Evolutionary conservation across 805 yeast species (phyloP).

Genomic region (Cephaloascus fragrans): DNA sequence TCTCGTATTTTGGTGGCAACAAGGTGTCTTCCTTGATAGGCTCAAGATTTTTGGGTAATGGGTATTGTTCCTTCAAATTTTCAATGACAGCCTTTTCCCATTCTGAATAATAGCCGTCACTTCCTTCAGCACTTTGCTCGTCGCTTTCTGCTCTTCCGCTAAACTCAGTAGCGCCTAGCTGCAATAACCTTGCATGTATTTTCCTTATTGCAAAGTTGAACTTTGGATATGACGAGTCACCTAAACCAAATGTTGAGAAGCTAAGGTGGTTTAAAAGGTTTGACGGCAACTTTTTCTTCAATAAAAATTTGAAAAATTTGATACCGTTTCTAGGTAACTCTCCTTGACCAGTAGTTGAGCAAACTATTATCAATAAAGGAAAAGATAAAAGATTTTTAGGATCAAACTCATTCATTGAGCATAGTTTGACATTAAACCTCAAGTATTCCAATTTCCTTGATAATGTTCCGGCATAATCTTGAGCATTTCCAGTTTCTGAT

Average conservation of each 20-base stretch:
- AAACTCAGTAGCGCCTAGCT: conserved; percentile 72
- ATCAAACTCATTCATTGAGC: conserved; percentile 52
- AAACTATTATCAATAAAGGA: conserved; percentile 41
- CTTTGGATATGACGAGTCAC: conserved; percentile 86
- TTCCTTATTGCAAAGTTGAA: conserved; percentile 85
- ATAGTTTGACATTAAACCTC: conserved; percentile 37
- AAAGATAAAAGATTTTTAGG: conserved; percentile 43
- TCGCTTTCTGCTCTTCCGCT: conserved; percentile 80
- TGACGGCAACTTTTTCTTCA: conserved; percentile 51
- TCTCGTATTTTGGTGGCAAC: conserved; percentile 24
- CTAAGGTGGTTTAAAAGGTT: conserved; percentile 51
- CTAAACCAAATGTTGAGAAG: conserved; percentile 78
- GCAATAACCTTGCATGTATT: conserved; percentile 65
- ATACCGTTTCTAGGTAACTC: conserved; percentile 74
- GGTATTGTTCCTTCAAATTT: conserved; percentile 19
- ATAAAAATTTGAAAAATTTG: conserved; percentile 66
- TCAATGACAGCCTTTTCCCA: conserved; percentile 51
- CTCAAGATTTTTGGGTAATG: conserved; percentile 16
- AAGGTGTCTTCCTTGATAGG: conserved; percentile 22
- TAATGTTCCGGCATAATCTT: conserved; percentile 68
- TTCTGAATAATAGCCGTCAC: conserved; percentile 67
- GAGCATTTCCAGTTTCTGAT: conserved; percentile 87
- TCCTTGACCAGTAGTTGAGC: conserved; percentile 95
- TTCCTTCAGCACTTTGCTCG: conserved; percentile 70
- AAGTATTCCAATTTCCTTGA: conserved; percentile 44